Percentiles rank a stretch among this genome's conserved stretches.
Evolutionary conservation across 1,139 yeast genomes (phyloP).

Genomic region (Pichia sp.): DNA sequence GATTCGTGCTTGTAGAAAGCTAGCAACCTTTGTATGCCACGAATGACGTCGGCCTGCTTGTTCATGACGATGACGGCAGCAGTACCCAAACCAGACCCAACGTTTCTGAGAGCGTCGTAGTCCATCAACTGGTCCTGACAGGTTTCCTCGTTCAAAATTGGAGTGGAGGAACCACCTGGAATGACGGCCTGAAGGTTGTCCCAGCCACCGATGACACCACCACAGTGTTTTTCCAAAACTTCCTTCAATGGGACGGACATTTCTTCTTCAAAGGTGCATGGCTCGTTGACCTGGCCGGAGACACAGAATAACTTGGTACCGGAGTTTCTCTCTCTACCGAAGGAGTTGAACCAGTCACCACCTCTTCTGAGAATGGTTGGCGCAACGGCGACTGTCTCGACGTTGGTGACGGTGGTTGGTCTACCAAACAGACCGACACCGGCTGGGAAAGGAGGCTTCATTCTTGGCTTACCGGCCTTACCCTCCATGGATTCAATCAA

Average conservation of each 20-base stretch:
- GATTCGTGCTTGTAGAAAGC: conserved; percentile 86
- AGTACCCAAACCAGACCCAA: conserved; percentile 83
- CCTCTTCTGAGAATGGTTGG: conserved; percentile 88
- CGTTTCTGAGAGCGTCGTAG: conserved; percentile 78
- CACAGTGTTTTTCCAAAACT: conserved; percentile 80
- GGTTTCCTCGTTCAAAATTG: conserved; percentile 62
- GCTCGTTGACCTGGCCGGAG: conserved; percentile 86
- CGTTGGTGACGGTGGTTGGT: conserved; percentile 85
- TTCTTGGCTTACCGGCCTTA: conserved; percentile 87
- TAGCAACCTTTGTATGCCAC: conserved; percentile 80
- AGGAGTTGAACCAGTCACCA: conserved; percentile 76
- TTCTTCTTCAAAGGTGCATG: conserved; percentile 89
- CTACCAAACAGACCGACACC: conserved; percentile 89
- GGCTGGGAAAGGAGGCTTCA: conserved; percentile 92
- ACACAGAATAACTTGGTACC: conserved; percentile 83
- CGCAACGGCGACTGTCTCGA: conserved; percentile 83
- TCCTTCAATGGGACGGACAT: conserved; percentile 84
- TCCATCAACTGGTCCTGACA: conserved; percentile 77
- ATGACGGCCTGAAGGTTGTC: conserved; percentile 79
- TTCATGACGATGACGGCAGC: conserved; percentile 91
- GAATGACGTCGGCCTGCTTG: conserved; percentile 74
- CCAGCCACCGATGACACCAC: conserved; percentile 90
- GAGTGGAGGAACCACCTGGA: conserved; percentile 88
- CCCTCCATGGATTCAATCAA: conserved; percentile 84
- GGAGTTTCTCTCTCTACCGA: conserved; percentile 78